Evolutionary conservation across 192 early-diverging fungal genomes (phyloP), one percentile per base, ranked within the genome.

Genomic region (Coemansia sp.): DNA sequence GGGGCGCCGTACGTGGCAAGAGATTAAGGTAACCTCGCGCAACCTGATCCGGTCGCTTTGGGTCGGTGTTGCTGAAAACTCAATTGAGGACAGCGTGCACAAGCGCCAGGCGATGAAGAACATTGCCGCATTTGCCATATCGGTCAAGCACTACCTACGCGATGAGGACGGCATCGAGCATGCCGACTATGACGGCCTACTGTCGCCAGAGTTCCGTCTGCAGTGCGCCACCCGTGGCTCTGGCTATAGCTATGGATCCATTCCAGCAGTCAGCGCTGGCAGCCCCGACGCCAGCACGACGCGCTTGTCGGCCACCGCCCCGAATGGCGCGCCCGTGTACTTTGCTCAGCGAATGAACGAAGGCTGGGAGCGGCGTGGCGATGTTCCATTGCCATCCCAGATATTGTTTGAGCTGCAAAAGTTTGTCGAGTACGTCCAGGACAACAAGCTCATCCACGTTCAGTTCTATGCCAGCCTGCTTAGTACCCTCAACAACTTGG

Each of bases 61-160:
- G 92, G 84, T 92, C 51, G 71, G 83, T n/a, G 73, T 85, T 8
- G 61, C 65, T 40, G 84, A 90, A 56, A 77, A 79, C 56, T 77
- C 79, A 9, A 66, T 73, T 21, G 87, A 90, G 38, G 79, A 82
- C 50, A 61, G 68, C 51, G 68, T 60, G 24, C 65, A 60, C 39
- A 74, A 88, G 63, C 74, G 82, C 26, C 89, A 94, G 73, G 89
- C 91, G 58, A 83, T 86, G 56, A 90, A 94, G 77, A 88, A 92
- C 70, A 73, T 97, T 10, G 82, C 91, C 0, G 94, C 92, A 6
- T 95, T 91, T 70, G 85, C 88, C 35, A 79, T 91, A 42, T 84
- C 91, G 0, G 87, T 88, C 42, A 97, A 95, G 84, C 90, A 94
- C 67, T 90, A 91, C 62, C 82, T 97, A 33, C 89, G 93, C 34